These are phyloP conservation scores for Phlebopus sp. DNA, from an alignment of 1,284 basidiomycete species.

Conservation along the genomic window DNA sequence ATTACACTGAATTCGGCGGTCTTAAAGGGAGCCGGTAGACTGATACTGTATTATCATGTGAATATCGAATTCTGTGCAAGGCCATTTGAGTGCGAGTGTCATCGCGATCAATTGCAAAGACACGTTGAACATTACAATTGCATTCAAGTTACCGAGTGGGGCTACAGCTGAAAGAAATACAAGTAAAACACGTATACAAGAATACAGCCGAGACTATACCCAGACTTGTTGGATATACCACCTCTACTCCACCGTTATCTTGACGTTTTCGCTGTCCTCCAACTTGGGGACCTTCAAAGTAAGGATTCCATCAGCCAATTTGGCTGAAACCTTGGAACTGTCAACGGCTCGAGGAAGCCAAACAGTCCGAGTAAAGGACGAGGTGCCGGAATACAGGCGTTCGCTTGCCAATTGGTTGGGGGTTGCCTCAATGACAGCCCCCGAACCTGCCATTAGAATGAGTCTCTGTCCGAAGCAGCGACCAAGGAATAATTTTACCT, in stretches of 20 bases:
- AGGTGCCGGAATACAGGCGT: slow-evolving; percentile 51
- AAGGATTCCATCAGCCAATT: slow-evolving; percentile 66
- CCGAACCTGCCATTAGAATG: slow-evolving; percentile 13
- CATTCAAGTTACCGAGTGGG: too few relatives aligned
- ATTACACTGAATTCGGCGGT: too few relatives aligned
- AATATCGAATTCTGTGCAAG: too few relatives aligned
- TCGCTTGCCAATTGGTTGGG: slow-evolving; percentile 54
- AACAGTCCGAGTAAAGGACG: slow-evolving; percentile 63
- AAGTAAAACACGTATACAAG: too few relatives aligned
- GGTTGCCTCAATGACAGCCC: slow-evolving; percentile 33
- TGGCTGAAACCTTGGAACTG: slow-evolving; percentile 55
- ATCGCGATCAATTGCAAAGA: too few relatives aligned
- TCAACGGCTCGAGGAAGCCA: slow-evolving; percentile 68
- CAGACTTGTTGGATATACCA: too few relatives aligned
- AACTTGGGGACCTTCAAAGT: slow-evolving; percentile 60
- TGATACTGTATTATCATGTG: too few relatives aligned
- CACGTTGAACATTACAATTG: too few relatives aligned
- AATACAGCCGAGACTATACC: too few relatives aligned
- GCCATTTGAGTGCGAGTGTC: too few relatives aligned
- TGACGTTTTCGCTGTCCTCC: slow-evolving; percentile 47
- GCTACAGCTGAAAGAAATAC: too few relatives aligned
- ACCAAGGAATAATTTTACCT: slow-evolving; percentile 10
- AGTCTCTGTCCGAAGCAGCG: background rate
- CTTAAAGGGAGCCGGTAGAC: too few relatives aligned
- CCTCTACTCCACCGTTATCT: slow-evolving; percentile 22